These are phyloP conservation scores for Cicer judaicum DNA, from an alignment of 306 rosid species.

Conservation along the genomic window DNA sequence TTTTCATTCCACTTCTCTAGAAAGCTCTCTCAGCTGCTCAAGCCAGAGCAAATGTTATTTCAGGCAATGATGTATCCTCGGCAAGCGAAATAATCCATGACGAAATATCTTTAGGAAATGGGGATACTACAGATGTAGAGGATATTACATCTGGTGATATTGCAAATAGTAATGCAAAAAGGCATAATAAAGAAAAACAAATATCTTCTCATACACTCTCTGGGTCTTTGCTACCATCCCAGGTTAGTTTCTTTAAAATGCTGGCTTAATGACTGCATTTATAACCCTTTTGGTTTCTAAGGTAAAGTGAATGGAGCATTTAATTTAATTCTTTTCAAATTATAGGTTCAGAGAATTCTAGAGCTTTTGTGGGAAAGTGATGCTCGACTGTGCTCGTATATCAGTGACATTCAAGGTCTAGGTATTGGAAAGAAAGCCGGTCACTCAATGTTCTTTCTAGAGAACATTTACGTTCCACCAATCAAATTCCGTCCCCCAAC, in stretches of 20 bases:
- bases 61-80: slow-evolving; percentile 37
- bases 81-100: slow-evolving; percentile 51
- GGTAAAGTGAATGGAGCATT: not conserved
- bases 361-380: slow-evolving; percentile 77
- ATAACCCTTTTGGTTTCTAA: slow-evolving; percentile 15
- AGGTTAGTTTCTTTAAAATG: slow-evolving; percentile 57
- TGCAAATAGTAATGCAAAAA: slow-evolving; percentile 43
- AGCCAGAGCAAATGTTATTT: slow-evolving; percentile 61
- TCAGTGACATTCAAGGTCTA: slow-evolving; percentile 74
- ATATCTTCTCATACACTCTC: slow-evolving; percentile 44
- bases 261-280: not conserved
- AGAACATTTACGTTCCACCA: slow-evolving; percentile 86
- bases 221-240: slow-evolving; percentile 72
- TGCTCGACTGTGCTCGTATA: slow-evolving; percentile 62
- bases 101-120: slow-evolving; percentile 47
- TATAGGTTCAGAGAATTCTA: slow-evolving; percentile 66
- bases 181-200: slow-evolving; percentile 28
- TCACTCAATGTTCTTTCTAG: slow-evolving; percentile 81
- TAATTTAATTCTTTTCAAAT: slow-evolving; percentile 25
- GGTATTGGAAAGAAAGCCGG: slow-evolving; percentile 72
- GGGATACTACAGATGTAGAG: slow-evolving; percentile 45
- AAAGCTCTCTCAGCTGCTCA: slow-evolving; percentile 38
- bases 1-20: slow-evolving; percentile 46
- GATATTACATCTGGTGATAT: slow-evolving; percentile 42
- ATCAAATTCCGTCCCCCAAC: slow-evolving; percentile 91